Evolutionary conservation across 108 stramenopile genomes (phyloP).

Genomic region (Fistulifera pelliculosa): DNA sequence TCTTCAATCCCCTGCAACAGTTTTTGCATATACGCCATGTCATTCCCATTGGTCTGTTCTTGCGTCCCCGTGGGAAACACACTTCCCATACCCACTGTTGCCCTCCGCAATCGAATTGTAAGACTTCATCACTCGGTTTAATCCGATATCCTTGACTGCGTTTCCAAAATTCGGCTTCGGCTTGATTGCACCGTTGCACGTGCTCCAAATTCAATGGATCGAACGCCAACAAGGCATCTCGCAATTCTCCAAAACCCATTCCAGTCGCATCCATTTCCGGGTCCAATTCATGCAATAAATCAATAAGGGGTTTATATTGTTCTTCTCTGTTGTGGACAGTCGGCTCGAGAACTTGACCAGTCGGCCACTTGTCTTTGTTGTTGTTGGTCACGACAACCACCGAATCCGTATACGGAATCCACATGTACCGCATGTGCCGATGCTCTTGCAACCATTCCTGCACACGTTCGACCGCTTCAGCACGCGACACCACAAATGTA

Average conservation of each 20-base stretch:
- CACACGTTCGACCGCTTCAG: conserved; percentile 62
- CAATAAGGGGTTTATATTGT: conserved; percentile 47
- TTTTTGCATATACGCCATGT: conserved; percentile 74
- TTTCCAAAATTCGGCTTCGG: conserved; percentile 95
- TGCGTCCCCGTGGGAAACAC: conserved; percentile 85
- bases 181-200: conserved; percentile 87
- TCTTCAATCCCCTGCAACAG: conserved; percentile 78
- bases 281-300: conserved; percentile 37
- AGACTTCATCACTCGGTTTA: conserved; percentile 69
- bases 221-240: conserved; percentile 82
- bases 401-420: conserved; percentile 94
- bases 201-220: conserved; percentile 83
- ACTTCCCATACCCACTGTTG: conserved; percentile 98
- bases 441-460: conserved; percentile 53
- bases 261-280: conserved; percentile 28
- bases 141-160: conserved; percentile 69
- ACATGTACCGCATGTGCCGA: conserved; percentile 97
- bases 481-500: conserved; percentile 76
- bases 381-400: conserved; percentile 96
- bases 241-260: conserved; percentile 89
- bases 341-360: conserved; percentile 15
- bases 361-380: conserved; percentile 32
- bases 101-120: conserved; percentile 99
- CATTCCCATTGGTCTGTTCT: conserved; percentile 48
- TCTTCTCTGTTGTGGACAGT: conserved; percentile 17